These are phyloP conservation scores for Pythium monospermum DNA, from an alignment of 352 stramenopile genomes.

Conservation along the genomic window DNA sequence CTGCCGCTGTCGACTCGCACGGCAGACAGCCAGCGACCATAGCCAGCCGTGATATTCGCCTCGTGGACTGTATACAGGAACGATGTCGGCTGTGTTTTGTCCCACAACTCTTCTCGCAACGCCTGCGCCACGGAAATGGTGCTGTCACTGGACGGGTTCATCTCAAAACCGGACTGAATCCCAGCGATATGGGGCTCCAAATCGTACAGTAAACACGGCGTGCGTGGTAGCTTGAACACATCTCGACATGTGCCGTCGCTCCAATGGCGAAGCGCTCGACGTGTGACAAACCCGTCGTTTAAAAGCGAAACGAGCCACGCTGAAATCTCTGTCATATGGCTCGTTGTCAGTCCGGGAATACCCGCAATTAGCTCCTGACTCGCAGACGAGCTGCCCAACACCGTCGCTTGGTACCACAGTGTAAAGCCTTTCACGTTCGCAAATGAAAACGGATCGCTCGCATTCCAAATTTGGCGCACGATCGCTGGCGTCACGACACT, in stretches of 20 bases:
- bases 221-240: constrained; percentile 31
- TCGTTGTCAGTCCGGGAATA: constrained; percentile 24
- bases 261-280: constrained; percentile 59
- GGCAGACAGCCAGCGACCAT: constrained; percentile 35
- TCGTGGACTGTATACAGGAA: constrained; percentile 35
- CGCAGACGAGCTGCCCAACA: constrained; percentile 8
- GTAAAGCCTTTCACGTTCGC: constrained; percentile 40
- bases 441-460: constrained; percentile 34
- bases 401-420: constrained; percentile 29
- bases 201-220: constrained; percentile 42
- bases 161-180: constrained; percentile 53
- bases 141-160: constrained; percentile 33
- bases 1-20: constrained; percentile 26
- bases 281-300: constrained; percentile 36
- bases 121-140: constrained; percentile 18
- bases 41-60: constrained; percentile 28
- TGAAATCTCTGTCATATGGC: constrained; percentile 32
- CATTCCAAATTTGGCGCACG: constrained; percentile 43
- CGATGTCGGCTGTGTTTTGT: constrained; percentile 23
- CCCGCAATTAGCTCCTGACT: constrained; percentile 16
- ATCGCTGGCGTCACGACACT: constrained; percentile 31
- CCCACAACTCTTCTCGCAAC: constrained; percentile 30
- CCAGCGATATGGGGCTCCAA: constrained; percentile 49
- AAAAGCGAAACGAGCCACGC: constrained; percentile 43
- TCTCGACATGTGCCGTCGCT: constrained; percentile 51